Evolutionary conservation across 768 basidiomycete species (phyloP), one percentile per base, ranked within the genome.

Genomic region (Roridomyces roridus): DNA sequence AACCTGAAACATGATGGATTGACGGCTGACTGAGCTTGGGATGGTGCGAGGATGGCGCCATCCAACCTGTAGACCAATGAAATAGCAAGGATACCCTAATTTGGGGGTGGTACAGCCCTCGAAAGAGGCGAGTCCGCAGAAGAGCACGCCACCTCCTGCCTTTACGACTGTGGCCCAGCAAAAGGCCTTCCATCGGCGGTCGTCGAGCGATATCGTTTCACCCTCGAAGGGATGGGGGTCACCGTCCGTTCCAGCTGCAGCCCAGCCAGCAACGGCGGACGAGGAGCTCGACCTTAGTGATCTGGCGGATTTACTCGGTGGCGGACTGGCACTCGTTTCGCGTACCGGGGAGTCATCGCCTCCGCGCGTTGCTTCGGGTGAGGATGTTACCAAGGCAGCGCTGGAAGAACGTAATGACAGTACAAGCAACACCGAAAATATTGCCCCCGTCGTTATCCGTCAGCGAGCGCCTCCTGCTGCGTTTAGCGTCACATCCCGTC

Each of bases 401-500:
- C n/a, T n/a, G n/a, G n/a, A n/a, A n/a, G n/a, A n/a, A n/a, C n/a
- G n/a, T n/a, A n/a, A n/a, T n/a, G n/a, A n/a, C n/a, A n/a, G n/a
- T n/a, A 34, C 34, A 46, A 63, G 18, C 46, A 68, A 64, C 31
- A 15, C 31, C 4, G 53, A 70, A 65, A 46, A 9, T 59, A 74
- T 84, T 47, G 76, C 82, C 18, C 86, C 86, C 9, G 86, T 86
- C 44, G 80, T 80, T 21, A 86, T 88, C 59, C 83, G 81, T 59
- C 75, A 80, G 64, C 78, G 84, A 28, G 72, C 80, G 43, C 81
- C 85, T 5, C 78, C 78, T 10, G 79, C 84, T 7, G 74, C 85
- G 24, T 88, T 88, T 64, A 83, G 82, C 55, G 86, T 88, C 42
- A 85, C 82, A 2, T 86, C 85, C 18, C 72, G 86, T 20, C 85